A percentile compares a stretch with the other conserved stretches of the same genome.
phyloP scores from a whole-genome alignment of 2,329 filamentous ascomycete genomes.

The Exserohilum rostratum region DNA sequence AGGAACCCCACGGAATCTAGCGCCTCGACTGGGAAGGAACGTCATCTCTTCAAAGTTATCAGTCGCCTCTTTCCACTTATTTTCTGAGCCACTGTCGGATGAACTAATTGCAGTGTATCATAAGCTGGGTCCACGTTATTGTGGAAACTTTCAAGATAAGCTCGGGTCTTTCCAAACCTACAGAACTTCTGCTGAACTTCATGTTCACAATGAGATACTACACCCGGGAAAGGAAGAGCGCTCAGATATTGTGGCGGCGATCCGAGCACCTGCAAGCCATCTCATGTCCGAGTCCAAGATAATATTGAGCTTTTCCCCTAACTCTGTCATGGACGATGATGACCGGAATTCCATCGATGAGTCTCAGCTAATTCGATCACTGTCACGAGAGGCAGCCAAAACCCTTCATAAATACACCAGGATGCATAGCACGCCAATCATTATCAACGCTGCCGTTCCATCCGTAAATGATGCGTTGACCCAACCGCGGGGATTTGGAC shows the following conservation, averaged over 20 bases:
- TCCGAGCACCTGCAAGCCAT: slow-evolving; percentile 80
- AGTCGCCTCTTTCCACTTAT: slow-evolving; percentile 84
- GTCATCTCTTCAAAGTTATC: slow-evolving; percentile 83
- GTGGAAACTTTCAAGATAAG: slow-evolving; percentile 96
- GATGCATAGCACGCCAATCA: slow-evolving; percentile 76
- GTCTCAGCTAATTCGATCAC: slow-evolving; percentile 73
- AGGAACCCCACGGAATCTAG: slow-evolving; percentile 88
- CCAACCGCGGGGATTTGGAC: slow-evolving; percentile 77
- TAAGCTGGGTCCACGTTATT: slow-evolving; percentile 86
- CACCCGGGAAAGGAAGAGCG: slow-evolving; percentile 88
- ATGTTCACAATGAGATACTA: slow-evolving; percentile 87
- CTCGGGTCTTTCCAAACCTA: slow-evolving; percentile 97
- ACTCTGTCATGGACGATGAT: slow-evolving; percentile 79
- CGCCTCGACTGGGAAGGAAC: slow-evolving; percentile 73
- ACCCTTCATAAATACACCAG: slow-evolving; percentile 73
- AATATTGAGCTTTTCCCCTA: slow-evolving; percentile 81
- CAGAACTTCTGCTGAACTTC: slow-evolving; percentile 85
- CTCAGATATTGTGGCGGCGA: slow-evolving; percentile 89
- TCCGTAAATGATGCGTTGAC: slow-evolving; percentile 88
- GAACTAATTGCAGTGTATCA: slow-evolving; percentile 91
- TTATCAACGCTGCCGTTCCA: slow-evolving; percentile 86
- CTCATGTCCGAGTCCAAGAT: slow-evolving; percentile 83
- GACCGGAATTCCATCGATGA: slow-evolving; percentile 74
- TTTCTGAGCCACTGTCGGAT: slow-evolving; percentile 86
- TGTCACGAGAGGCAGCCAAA: slow-evolving; percentile 74